Conservation (phyloP, 1,139 yeast species). For the Blastobotrys malaysiensis region DNA sequence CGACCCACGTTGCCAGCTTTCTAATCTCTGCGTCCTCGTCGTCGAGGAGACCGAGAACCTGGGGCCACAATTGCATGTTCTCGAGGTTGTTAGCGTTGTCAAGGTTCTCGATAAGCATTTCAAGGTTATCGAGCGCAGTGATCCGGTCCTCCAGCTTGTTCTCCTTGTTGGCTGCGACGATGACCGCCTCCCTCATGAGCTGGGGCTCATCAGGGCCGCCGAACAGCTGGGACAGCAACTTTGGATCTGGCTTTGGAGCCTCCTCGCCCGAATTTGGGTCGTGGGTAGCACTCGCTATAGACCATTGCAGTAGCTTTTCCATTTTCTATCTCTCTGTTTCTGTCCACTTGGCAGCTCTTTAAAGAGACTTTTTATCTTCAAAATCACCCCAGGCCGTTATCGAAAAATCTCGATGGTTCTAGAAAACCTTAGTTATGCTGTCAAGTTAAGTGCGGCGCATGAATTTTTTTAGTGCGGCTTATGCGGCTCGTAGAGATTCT, state of each 20-base stretch:
- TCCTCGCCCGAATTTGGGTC: conserved; percentile 23
- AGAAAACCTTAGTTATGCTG: neutral
- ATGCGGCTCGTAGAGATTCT: too few relatives aligned
- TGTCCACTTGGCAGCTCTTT: neutral
- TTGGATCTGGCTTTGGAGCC: conserved; percentile 48
- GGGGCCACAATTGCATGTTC: conserved; percentile 75
- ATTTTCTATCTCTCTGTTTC: conserved; percentile 38
- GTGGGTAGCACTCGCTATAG: conserved; percentile 45
- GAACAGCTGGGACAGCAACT: conserved; percentile 59
- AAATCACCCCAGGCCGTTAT: neutral
- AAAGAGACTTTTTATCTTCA: neutral
- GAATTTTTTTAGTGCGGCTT: neutral
- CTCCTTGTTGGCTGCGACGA: conserved; percentile 61
- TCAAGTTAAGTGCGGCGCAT: neutral
- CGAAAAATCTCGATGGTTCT: neutral
- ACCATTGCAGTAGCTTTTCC: conserved; percentile 92
- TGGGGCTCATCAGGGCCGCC: conserved; percentile 55
- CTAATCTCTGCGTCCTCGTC: conserved; percentile 44
- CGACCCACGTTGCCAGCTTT: conserved; percentile 60
- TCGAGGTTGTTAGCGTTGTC: conserved; percentile 94
- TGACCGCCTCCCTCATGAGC: conserved; percentile 61
- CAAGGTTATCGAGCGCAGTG: conserved; percentile 84
- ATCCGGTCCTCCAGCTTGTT: conserved; percentile 55
- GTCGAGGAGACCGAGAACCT: conserved; percentile 49
- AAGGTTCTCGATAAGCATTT: conserved; percentile 86